Percentiles rank a stretch among this genome's conserved stretches.
Conservation (phyloP, 495 filamentous ascomycete genomes). For the Lophiostoma macrostomum region DNA sequence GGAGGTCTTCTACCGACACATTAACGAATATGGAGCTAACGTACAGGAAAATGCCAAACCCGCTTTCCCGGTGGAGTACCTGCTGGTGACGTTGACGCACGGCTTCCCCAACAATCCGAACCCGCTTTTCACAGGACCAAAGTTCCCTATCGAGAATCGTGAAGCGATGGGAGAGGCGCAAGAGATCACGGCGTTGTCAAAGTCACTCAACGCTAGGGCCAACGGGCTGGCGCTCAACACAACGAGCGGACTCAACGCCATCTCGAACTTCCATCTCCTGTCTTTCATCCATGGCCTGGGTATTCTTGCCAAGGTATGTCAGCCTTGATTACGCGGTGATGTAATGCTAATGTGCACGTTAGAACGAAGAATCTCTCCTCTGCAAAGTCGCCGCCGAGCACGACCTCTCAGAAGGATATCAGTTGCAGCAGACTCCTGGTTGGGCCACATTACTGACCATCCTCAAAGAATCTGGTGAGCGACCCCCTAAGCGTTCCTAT, state of each 20-base stretch:
- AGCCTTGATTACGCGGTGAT: not conserved
- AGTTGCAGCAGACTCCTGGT: conserved; percentile 77
- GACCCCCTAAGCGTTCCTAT: conserved; percentile 72
- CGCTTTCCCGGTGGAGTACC: conserved; percentile 91
- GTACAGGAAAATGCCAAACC: conserved; percentile 98
- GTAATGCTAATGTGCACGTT: too few relatives aligned
- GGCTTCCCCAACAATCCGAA: conserved; percentile 81
- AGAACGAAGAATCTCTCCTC: conserved; percentile 90
- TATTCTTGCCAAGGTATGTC: conserved; percentile 73
- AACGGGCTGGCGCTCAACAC: conserved; percentile 50
- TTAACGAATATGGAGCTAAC: conserved; percentile 94
- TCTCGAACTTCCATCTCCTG: conserved; percentile 92
- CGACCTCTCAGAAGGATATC: conserved; percentile 71
- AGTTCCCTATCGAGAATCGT: conserved; percentile 87
- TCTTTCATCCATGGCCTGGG: conserved; percentile 78
- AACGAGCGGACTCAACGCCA: conserved; percentile 59
- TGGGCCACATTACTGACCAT: conserved; percentile 94
- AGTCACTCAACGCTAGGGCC: conserved; percentile 54
- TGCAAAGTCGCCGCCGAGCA: conserved; percentile 76
- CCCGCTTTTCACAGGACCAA: conserved; percentile 65
- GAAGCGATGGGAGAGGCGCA: conserved; percentile 81
- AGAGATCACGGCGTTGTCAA: conserved; percentile 61
- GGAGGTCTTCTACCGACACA: conserved; percentile 91
- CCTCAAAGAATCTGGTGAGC: conserved; percentile 94
- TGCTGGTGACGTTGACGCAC: conserved; percentile 93